A percentile compares a stretch with the other conserved stretches of the same genome.
Conservation (phyloP, 441 rosid species). For the Adansonia gregorii region DNA sequence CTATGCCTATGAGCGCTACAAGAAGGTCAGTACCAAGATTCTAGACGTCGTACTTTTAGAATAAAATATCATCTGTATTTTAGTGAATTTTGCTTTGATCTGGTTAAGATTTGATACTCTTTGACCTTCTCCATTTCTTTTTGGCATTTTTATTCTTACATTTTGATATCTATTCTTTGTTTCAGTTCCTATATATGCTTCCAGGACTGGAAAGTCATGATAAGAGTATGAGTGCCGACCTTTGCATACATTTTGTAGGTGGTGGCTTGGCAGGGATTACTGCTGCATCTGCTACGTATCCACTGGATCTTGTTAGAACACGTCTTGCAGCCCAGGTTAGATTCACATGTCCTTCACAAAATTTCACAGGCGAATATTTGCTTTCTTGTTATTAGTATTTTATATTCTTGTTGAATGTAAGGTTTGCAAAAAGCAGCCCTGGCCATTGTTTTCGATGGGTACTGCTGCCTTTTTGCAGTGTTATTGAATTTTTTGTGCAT, state of each 20-base stretch:
- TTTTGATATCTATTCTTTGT: conserved; percentile 29
- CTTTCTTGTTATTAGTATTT: not conserved
- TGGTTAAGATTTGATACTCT: not conserved
- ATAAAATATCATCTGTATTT: not conserved
- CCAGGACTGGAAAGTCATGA: conserved; percentile 57
- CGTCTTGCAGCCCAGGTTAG: conserved; percentile 95
- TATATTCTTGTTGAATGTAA: not conserved
- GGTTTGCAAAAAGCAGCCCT: not conserved
- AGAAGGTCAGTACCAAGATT: conserved; percentile 50
- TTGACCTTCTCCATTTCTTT: not conserved
- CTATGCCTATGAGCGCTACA: conserved; percentile 82
- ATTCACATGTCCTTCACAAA: not conserved
- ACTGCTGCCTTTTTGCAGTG: not conserved
- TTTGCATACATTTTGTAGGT: conserved; percentile 69
- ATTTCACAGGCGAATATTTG: not conserved
- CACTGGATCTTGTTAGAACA: conserved; percentile 94
- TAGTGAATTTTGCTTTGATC: not conserved
- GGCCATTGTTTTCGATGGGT: not conserved
- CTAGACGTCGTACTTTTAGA: not conserved
- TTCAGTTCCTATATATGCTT: conserved; percentile 63
- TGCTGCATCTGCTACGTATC: conserved; percentile 91
- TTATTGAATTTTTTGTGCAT: not conserved
- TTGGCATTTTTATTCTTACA: not conserved
- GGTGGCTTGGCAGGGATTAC: conserved; percentile 97
- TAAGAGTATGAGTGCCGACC: conserved; percentile 57